A percentile compares a stretch with the other conserved stretches of the same genome.
phyloP scores from a whole-genome alignment of 1,284 basidiomycete species.

The Sanghuangporus baumii region DNA sequence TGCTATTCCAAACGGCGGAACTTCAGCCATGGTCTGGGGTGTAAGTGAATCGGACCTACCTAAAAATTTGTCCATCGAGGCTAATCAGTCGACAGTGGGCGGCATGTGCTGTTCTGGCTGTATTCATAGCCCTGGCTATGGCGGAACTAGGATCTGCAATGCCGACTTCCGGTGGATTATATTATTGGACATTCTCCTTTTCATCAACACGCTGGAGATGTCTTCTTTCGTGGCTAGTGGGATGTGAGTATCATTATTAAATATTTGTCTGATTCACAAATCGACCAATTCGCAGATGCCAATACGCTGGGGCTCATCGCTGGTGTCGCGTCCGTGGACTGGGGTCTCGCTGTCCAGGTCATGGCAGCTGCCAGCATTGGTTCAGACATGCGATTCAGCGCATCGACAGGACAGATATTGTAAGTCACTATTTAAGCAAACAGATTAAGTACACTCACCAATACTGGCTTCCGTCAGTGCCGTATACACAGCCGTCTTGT shows the following conservation, averaged over 20 bases:
- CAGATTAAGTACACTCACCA: background rate
- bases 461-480: slow-evolving; percentile 21
- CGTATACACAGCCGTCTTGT: slow-evolving; percentile 27
- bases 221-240: slow-evolving; percentile 32
- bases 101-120: slow-evolving; percentile 15
- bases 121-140: slow-evolving; percentile 31
- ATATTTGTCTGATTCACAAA: background rate
- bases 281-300: slow-evolving; percentile 25
- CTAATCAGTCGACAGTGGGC: slow-evolving; percentile 25
- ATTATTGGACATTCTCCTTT: slow-evolving; percentile 29
- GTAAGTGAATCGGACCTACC: slow-evolving; percentile 19
- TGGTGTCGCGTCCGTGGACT: slow-evolving; percentile 37
- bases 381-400: slow-evolving; percentile 25
- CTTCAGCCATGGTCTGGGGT: slow-evolving; percentile 45
- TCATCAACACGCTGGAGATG: slow-evolving; percentile 24
- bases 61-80: background rate
- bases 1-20: slow-evolving; percentile 41
- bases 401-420: slow-evolving; percentile 30
- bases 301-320: slow-evolving; percentile 37
- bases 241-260: slow-evolving; percentile 19
- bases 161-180: slow-evolving; percentile 30
- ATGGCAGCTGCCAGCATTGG: slow-evolving; percentile 33
- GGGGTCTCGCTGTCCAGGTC: slow-evolving; percentile 36
- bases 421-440: slow-evolving; percentile 17
- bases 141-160: slow-evolving; percentile 26